A percentile compares a stretch with the other conserved stretches of the same genome.
Conservation (phyloP, 495 filamentous ascomycete genomes). For the Jackrogersella multiformis region DNA sequence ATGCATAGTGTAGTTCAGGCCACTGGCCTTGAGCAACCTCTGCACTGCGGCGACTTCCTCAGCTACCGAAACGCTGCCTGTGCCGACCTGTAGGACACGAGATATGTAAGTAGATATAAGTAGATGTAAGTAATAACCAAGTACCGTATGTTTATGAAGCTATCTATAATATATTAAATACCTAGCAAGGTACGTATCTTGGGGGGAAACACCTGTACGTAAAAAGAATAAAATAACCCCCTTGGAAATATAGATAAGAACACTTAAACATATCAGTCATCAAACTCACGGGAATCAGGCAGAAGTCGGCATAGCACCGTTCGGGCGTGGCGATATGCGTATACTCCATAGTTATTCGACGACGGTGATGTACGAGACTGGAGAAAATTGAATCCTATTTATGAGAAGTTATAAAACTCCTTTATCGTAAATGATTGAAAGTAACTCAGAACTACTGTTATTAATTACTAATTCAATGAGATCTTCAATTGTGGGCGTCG, state of each 20-base stretch:
- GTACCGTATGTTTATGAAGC: too few species aligned
- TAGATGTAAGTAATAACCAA: not conserved
- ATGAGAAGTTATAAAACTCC: too few species aligned
- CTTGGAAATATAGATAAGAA: too few species aligned
- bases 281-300: constrained; percentile 74
- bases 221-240: too few species aligned
- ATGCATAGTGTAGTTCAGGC: constrained; percentile 86
- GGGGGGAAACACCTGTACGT: too few species aligned
- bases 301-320: constrained; percentile 81
- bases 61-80: constrained; percentile 81
- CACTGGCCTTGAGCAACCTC: constrained; percentile 79
- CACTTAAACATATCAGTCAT: too few species aligned
- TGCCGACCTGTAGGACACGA: constrained; percentile 71
- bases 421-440: too few species aligned
- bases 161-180: too few species aligned
- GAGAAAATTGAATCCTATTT: too few species aligned
- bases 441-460: not conserved
- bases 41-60: constrained; percentile 90
- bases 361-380: too few species aligned
- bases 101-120: not conserved
- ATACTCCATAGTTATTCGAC: constrained; percentile 50
- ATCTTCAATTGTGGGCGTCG: not conserved
- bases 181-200: too few species aligned
- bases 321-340: constrained; percentile 66
- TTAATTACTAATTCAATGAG: not conserved